Conservation (phyloP, 78 protist species). For the Planoprotostelium fungivorum region DNA sequence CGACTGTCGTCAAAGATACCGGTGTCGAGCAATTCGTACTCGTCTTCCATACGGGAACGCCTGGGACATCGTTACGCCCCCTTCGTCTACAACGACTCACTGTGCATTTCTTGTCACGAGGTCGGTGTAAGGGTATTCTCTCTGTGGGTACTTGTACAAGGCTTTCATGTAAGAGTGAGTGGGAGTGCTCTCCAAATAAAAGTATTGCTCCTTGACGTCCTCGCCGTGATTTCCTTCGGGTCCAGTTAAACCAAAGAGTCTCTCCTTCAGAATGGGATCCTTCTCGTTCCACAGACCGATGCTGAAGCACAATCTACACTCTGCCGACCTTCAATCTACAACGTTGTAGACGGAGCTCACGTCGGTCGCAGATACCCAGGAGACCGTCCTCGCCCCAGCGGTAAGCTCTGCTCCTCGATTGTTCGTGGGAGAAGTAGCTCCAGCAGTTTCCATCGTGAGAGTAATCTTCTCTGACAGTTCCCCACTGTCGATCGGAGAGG, state of each 20-base stretch:
- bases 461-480: constrained; percentile 63
- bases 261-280: constrained; percentile 82
- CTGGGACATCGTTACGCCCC: neutral
- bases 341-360: too few species aligned
- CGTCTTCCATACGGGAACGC: constrained; percentile 34
- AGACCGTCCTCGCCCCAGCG: constrained; percentile 88
- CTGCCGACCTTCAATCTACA: neutral
- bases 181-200: constrained; percentile 64
- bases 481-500: constrained; percentile 64
- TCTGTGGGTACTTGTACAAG: constrained; percentile 82
- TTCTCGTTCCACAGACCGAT: constrained; percentile 72
- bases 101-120: constrained; percentile 11
- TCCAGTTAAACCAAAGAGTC: constrained; percentile 72
- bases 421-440: constrained; percentile 73
- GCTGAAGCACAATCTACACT: constrained; percentile 47
- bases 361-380: constrained; percentile 61
- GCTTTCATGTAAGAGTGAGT: constrained; percentile 66
- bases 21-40: constrained; percentile 75
- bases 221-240: constrained; percentile 76
- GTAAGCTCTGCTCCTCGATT: constrained; percentile 72
- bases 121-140: constrained; percentile 55
- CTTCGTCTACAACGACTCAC: neutral
- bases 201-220: constrained; percentile 76
- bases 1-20: constrained; percentile 45
- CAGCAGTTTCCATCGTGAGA: constrained; percentile 56